Evolutionary conservation across 768 basidiomycete genomes (phyloP), one percentile per base, ranked within the genome.

Genomic region (Suillus subalutaceus): DNA sequence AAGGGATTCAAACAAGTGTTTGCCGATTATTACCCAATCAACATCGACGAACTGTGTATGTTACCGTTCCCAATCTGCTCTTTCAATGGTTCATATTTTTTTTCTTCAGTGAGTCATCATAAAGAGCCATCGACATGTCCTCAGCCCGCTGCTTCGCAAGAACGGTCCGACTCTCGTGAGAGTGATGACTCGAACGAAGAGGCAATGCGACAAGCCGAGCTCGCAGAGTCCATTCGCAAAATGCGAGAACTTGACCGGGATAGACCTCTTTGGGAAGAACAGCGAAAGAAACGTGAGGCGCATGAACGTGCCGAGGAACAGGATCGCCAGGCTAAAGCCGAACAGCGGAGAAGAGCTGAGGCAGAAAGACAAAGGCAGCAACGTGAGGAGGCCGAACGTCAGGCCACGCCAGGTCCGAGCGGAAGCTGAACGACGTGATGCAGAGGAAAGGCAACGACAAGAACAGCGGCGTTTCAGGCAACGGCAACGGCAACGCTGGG

Each of bases 211-310:
- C 76, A 72, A 53, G 81, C 81, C 16, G 78, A 78, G 35, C 85
- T 91, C 66, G 86, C 83, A 23, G 87, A 90, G 72, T 90, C 90
- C 5, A 84, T 86, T 52, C 83, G 86, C 50, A 92, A 90, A 71
- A 79, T 90, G 46, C 87, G 85, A 6, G 88, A 91, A 68, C 83
- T 91, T 3, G 89, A 91, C 70, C 79, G 78, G 55, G 89, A 90
- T 74, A 73, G 82, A 23, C 89, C 88, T 0, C 66, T 88, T 12
- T 90, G 87, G 87, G 87, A 90, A 70, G 82, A 80, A 68, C 79
- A 80, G 43, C 85, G 85, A 12, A 82, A 77, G 60, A 79, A 78
- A 70, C 81, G 87, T 23, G 78, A 77, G 64, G 75, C 75, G 59
- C 79, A 71, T 30, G 85, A 87, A 66, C 72, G 69, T 62, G 75